phyloP scores from a whole-genome alignment of 768 basidiomycete species.

The Collybia nuda region DNA sequence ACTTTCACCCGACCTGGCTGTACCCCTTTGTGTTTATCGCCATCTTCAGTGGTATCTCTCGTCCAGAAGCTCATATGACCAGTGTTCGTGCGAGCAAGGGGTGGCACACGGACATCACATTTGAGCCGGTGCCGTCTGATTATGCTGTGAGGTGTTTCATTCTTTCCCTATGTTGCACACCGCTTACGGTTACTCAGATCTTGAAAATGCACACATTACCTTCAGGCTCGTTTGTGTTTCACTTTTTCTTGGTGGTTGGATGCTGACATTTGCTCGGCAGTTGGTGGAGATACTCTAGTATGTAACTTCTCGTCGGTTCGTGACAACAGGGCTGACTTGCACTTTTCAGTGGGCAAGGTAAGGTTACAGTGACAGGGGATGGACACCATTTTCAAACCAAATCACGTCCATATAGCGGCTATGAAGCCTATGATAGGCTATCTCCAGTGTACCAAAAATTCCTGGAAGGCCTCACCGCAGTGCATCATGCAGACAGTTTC shows the following conservation, averaged over 20 bases:
- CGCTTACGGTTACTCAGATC: conserved; percentile 19
- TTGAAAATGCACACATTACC: conserved; percentile 42
- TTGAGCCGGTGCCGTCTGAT: conserved; percentile 60
- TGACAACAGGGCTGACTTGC: background rate
- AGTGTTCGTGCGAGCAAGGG: conserved; percentile 39
- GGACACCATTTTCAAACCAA: background rate
- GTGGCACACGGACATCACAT: conserved; percentile 62
- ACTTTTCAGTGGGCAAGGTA: conserved; percentile 38
- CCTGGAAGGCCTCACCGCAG: conserved; percentile 58
- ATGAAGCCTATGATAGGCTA: conserved; percentile 65
- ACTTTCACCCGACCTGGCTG: too few species aligned
- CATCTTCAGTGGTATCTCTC: conserved; percentile 33
- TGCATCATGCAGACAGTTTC: conserved; percentile 48
- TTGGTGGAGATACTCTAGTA: conserved; percentile 44
- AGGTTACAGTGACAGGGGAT: background rate
- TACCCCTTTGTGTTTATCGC: background rate
- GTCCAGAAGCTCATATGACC: conserved; percentile 24
- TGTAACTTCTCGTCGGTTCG: conserved; percentile 7
- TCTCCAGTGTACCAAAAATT: conserved; percentile 53
- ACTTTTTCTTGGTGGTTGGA: background rate
- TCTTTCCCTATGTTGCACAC: background rate
- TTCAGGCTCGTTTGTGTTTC: conserved; percentile 19
- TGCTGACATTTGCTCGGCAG: conserved; percentile 6
- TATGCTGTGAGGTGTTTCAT: conserved; percentile 38
- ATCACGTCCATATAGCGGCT: conserved; percentile 31